Percentiles rank a stretch among this genome's conserved stretches.
These are phyloP conservation scores for Aspergillus brunneoviolaceus DNA, from an alignment of 2,329 filamentous ascomycete species.

Conservation along the genomic window DNA sequence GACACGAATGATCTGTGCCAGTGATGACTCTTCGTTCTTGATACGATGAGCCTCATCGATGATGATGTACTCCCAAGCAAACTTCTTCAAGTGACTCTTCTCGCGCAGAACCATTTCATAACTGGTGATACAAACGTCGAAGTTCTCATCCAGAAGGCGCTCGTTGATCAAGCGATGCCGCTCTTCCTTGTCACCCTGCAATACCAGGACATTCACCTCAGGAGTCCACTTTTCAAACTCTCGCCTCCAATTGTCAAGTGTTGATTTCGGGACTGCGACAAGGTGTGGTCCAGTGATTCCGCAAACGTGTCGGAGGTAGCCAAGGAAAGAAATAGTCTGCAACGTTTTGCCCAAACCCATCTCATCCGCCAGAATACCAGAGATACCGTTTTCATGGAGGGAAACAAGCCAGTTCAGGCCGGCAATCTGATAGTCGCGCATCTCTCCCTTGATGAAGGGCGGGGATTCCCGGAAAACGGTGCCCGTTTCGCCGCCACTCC, in stretches of 20 bases:
- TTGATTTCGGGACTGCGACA: constrained; percentile 91
- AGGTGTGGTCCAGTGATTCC: constrained; percentile 89
- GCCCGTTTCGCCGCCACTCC: constrained; percentile 78
- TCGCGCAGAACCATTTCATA: constrained; percentile 99
- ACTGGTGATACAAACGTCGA: constrained; percentile 96
- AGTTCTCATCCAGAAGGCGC: constrained; percentile 87
- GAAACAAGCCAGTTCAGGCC: constrained; percentile 98
- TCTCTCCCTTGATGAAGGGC: constrained; percentile 78
- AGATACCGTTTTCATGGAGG: constrained; percentile 97
- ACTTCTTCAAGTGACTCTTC: constrained; percentile 92
- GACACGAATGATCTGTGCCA: constrained; percentile 92
- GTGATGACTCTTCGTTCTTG: constrained; percentile 97
- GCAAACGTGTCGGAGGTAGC: constrained; percentile 87
- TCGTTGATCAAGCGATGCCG: constrained; percentile 85
- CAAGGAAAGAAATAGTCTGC: constrained; percentile 95
- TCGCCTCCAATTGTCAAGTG: constrained; percentile 96
- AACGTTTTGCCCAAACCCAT: constrained; percentile 98
- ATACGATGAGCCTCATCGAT: constrained; percentile 98
- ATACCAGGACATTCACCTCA: constrained; percentile 87
- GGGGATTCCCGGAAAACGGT: constrained; percentile 94
- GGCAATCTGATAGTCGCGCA: constrained; percentile 95
- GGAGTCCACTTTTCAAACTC: constrained; percentile 95
- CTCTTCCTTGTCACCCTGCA: constrained; percentile 95
- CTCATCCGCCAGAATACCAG: constrained; percentile 94
- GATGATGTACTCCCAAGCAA: constrained; percentile 99